Evolutionary conservation across 768 basidiomycete species (phyloP), one percentile per base, ranked within the genome.

Genomic region (Amanita fuliginea): DNA sequence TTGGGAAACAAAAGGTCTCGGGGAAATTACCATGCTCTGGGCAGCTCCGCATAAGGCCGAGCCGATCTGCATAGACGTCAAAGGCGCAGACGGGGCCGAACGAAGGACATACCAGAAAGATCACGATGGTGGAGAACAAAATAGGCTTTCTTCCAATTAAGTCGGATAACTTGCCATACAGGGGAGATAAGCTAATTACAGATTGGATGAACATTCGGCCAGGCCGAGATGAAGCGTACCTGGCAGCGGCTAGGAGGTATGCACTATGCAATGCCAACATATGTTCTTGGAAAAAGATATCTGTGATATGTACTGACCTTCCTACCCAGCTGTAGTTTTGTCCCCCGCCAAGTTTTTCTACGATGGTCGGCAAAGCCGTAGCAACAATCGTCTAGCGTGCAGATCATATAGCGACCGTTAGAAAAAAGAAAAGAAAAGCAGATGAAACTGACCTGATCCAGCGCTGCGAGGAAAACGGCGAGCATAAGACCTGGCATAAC

Each of bases 1-100:
- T 9, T 10, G n/a, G 4, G 11, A 18, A 19, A 34, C n/a, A 4
- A n/a, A 28, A n/a, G 21, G 7, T 30, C 6, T 46, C 16, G 24
- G 36, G 9, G 22, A 42, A 14, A 35, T 59, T 53, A 73, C 72
- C 77, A 91, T 83, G 49, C 47, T 79, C 60, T 91, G 83, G 0
- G 89, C 86, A 0, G 86, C 83, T 11, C 88, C 88, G 56, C 86
- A 90, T 47, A 91, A 65, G 1, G 86, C 86, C 5, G 85, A 87
- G 18, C 85, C 86, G 54, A 88, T 64, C 84, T 86, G 55, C 5
- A 16, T 19, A 22, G 24, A 21, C 39, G 41, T 46, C 22, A 53
- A 37, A 47, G 16, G 18, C 22, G 5, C 30, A 19, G 28, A 43
- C 46, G 47, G 30, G 6, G 19, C 22, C 13, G 11, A 18, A 32